Percentiles rank a stretch among this genome's conserved stretches.
These are phyloP conservation scores for Agaricus blazei DNA, from an alignment of 768 basidiomycete genomes.

Conservation along the genomic window DNA sequence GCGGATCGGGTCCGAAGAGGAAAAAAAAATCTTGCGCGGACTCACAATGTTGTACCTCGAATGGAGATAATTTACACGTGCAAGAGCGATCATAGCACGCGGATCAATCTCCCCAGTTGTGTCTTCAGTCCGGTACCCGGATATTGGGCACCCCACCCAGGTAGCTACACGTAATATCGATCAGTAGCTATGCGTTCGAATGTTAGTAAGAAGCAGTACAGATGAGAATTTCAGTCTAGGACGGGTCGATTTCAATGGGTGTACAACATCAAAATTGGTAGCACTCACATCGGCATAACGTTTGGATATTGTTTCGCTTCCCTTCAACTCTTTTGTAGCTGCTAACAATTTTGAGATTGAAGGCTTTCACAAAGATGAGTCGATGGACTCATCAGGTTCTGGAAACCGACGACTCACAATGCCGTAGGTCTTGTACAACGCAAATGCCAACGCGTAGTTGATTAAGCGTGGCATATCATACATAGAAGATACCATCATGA, in stretches of 20 bases:
- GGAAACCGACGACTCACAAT: conserved; percentile 27
- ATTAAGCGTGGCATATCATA: conserved; percentile 44
- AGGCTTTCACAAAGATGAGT: conserved; percentile 25
- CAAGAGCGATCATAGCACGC: conserved; percentile 29
- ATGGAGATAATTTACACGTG: conserved; percentile 35
- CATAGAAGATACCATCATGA: conserved; percentile 25
- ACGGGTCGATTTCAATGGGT: background rate
- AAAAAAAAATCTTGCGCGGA: background rate
- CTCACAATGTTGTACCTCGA: conserved; percentile 31
- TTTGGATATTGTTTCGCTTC: conserved; percentile 29
- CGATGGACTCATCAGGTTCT: background rate
- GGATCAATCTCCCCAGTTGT: conserved; percentile 21
- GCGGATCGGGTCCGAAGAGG: no score
- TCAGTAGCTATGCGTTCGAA: background rate
- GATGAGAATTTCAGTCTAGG: conserved; percentile 40
- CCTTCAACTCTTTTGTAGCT: conserved; percentile 34
- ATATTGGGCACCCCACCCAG: conserved; percentile 25
- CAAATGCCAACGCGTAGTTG: conserved; percentile 38
- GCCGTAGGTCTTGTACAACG: conserved; percentile 49
- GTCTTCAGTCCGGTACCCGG: conserved; percentile 9
- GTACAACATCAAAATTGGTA: background rate
- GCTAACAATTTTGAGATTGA: conserved; percentile 38
- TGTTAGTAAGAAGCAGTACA: conserved; percentile 15
- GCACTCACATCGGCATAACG: conserved; percentile 46
- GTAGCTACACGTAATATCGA: conserved; percentile 17